These are phyloP conservation scores for Pochonia chlamydosporia DNA, from an alignment of 2,329 filamentous ascomycete genomes.

Conservation along the genomic window DNA sequence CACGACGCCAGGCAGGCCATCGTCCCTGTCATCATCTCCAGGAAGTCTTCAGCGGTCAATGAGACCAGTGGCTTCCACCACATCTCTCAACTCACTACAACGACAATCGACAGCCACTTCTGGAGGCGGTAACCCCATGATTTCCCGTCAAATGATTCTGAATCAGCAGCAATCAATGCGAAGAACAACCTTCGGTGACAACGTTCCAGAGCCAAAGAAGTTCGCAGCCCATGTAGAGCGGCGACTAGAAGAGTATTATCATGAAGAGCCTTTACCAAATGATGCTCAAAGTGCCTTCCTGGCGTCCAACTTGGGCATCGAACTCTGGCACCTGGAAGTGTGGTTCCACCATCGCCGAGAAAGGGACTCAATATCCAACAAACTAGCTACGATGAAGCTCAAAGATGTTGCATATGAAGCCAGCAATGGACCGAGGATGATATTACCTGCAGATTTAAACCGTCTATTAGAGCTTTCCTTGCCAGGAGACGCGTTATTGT, in stretches of 20 bases:
- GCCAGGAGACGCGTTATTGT: conserved; percentile 37
- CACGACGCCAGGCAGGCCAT: conserved; percentile 13
- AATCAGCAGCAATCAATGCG: conserved; percentile 39
- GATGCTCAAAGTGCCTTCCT: conserved; percentile 46
- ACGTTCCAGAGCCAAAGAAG: conserved; percentile 36
- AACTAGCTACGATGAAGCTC: conserved; percentile 38
- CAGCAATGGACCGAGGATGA: conserved; percentile 35
- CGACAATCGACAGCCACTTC: conserved; percentile 16
- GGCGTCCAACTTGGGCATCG: conserved; percentile 48
- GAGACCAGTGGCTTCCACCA: conserved; percentile 16
- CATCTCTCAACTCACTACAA: conserved; percentile 17
- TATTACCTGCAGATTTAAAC: conserved; percentile 45
- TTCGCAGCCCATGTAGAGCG: conserved; percentile 44
- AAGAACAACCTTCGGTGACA: conserved; percentile 31
- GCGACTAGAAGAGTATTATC: conserved; percentile 49
- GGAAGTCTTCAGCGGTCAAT: conserved; percentile 13
- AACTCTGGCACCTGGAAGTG: conserved; percentile 44
- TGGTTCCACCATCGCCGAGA: conserved; percentile 52
- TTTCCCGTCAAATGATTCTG: conserved; percentile 35
- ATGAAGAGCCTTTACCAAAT: conserved; percentile 39
- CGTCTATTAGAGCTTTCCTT: conserved; percentile 44
- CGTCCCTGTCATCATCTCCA: conserved; percentile 16
- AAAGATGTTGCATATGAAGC: conserved; percentile 26
- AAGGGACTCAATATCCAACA: conserved; percentile 38
- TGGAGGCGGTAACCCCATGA: conserved; percentile 15